Base-by-base conservation (phyloP, 2,329 filamentous ascomycete species). In the Aschersonia sp. region DNA sequence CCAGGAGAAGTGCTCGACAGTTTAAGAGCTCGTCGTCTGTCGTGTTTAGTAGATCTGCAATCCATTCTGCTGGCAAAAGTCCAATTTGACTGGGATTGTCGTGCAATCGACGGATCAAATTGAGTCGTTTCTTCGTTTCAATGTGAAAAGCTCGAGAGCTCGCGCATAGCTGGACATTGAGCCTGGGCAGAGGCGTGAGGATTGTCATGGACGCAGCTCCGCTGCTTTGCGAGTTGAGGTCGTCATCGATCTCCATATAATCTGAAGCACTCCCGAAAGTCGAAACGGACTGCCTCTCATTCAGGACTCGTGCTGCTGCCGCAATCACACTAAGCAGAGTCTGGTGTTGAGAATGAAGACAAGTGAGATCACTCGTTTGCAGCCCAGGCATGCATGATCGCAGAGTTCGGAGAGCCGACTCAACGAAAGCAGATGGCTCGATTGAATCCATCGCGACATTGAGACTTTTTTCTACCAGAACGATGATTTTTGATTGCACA, bases 181-280 rank as follows among this genome's bases (percentile, higher is more conserved):
- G 65, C 14, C 75, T 69, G 41, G 77, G 68, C 41, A 78, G 58
- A 12, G 72, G 58, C 22, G 62, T 55, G 1, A 53, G 49, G 32
- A 63, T 66, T 32, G 66, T 59, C 1, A 58, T 50, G 12, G 61
- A 58, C 45, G 66, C 69, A 30, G 59, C 64, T 30, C 68, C 69
- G 51, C 72, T 79, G 46, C 67, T 67, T 53, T 83, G 77, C 0
- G 78, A 79, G 41, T 77, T 74, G 47, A 83, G 79, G 2, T 76
- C 74, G 10, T 76, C 71, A 55, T 87, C 83, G 5, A 87, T 56
- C 48, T 86, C 81, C 79, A 85, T 83, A 5, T 70, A 58, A 53
- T 82, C 77, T 2, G 65, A 53, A 8, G 69, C 63, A 4, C 67
- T 43, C 55, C 58, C 43, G 65, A 54, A 32, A 55, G 54, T 29